Base-by-base conservation (phyloP, 2,329 filamentous ascomycete species). In the Diaporthe humulicola region DNA sequence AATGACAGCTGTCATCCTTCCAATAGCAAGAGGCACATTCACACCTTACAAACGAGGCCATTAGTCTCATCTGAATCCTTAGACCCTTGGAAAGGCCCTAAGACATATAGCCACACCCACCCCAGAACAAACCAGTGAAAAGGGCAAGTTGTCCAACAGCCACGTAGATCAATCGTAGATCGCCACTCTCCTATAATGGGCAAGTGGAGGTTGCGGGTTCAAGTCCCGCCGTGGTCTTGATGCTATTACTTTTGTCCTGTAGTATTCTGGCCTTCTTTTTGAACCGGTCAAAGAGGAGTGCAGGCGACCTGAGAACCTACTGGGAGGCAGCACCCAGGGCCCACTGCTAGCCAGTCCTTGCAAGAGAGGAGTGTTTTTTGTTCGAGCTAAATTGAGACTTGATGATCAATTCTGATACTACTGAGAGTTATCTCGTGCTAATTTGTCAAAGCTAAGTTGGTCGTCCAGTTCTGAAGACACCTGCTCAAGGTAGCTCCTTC, bases 91-190 rank as follows among this genome's bases (percentile, higher is more conserved):
- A 28, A 36, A 25, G 10, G 22, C 25, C 9, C 42, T 36, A 19
- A 50, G 45, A 52, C 17, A 52, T 25, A 50, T 52, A 50, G 10
- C 12, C 22, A 38, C 30, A 50, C 42, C 40, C 17, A 25, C 38
- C 3, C 22, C 14, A 25, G 4, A 36, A 38, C n/a, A 52, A 38
- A 67, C 30, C n/a, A 15, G 19, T 25, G 22, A 52, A 25, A 38
- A 67, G 4, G 4, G 9, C 19, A n/a, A 8, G 14, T 10, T 33
- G 19, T 50, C 28, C 61, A 67, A 3, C 14, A 42, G 61, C 61
- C 61, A 25, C 33, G 61, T 77, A 74, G 76, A 71, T 76, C 71
- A 77, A 77, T 77, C 74, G 76, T 60, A 77, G 71, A 74, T 69
- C 73, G 58, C 74, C 60, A 69, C 66, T 64, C 73, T 75, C 76